These are phyloP conservation scores for Agaricus subrufescens DNA, from an alignment of 768 basidiomycete species.

Conservation along the genomic window DNA sequence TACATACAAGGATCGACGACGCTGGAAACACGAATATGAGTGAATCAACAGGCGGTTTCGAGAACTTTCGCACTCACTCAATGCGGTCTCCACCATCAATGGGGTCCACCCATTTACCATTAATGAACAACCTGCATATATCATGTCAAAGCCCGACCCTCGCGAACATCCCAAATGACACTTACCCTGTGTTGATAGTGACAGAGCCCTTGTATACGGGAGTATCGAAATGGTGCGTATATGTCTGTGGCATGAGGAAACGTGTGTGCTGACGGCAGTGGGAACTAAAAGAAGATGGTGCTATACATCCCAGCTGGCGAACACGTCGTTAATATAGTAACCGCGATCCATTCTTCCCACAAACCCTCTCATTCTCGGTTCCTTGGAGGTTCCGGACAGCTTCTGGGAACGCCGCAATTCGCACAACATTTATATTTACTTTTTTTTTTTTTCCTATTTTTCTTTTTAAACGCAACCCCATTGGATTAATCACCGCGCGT, in stretches of 20 bases:
- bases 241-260: constrained; percentile 14
- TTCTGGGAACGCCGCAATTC: too few species aligned
- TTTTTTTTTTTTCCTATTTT: too few species aligned
- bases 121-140: constrained; percentile 57
- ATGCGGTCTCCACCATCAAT: constrained; percentile 46
- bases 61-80: constrained; percentile 43
- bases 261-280: too few species aligned
- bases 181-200: constrained; percentile 19
- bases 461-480: too few species aligned
- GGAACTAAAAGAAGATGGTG: too few species aligned
- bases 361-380: too few species aligned
- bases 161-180: background rate
- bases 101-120: constrained; percentile 63
- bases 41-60: background rate
- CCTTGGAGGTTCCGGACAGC: too few species aligned
- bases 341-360: too few species aligned
- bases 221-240: constrained; percentile 20
- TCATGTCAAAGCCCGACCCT: background rate
- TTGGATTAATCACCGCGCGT: too few species aligned
- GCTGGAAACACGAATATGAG: constrained; percentile 19
- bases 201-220: constrained; percentile 15
- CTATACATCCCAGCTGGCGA: too few species aligned
- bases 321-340: too few species aligned
- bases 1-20: constrained; percentile 52
- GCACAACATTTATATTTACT: too few species aligned